A percentile compares a stretch with the other conserved stretches of the same genome.
Evolutionary conservation across 345 rosid genomes (phyloP).

Genomic region (Populus tremula): DNA sequence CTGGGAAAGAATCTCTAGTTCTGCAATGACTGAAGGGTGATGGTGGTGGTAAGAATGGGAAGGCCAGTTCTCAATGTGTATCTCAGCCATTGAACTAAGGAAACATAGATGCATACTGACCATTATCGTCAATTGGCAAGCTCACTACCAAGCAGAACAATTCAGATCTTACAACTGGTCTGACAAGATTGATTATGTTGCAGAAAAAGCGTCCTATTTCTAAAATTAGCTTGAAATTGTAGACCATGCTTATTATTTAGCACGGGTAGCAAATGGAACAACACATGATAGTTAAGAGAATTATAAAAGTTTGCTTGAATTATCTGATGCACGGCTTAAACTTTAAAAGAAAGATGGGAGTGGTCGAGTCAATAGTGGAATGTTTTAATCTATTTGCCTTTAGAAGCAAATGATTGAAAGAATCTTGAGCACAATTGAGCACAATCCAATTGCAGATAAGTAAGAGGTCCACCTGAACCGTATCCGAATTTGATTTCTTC

Average conservation of each 20-base stretch:
- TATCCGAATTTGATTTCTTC: conserved; percentile 79
- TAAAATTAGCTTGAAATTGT: not conserved
- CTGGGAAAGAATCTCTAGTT: not conserved
- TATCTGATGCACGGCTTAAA: not conserved
- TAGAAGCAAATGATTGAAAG: conserved; percentile 1
- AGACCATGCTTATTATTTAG: not conserved
- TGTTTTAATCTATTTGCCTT: not conserved
- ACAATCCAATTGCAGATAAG: not conserved
- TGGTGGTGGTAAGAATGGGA: not conserved
- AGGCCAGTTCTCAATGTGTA: not conserved
- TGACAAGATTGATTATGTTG: not conserved
- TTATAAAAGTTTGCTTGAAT: not conserved
- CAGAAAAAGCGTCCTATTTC: not conserved
- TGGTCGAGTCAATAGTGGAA: not conserved
- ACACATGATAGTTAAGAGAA: not conserved
- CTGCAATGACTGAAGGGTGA: not conserved
- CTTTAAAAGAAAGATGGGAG: not conserved
- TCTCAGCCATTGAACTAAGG: not conserved
- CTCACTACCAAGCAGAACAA: not conserved
- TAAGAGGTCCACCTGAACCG: conserved; percentile 64
- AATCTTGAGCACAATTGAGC: not conserved
- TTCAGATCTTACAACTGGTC: not conserved
- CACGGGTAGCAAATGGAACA: not conserved
- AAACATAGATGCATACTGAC: not conserved
- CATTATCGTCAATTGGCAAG: not conserved